phyloP scores from a whole-genome alignment of 2,329 filamentous ascomycete species.

The Chalara sp. region DNA sequence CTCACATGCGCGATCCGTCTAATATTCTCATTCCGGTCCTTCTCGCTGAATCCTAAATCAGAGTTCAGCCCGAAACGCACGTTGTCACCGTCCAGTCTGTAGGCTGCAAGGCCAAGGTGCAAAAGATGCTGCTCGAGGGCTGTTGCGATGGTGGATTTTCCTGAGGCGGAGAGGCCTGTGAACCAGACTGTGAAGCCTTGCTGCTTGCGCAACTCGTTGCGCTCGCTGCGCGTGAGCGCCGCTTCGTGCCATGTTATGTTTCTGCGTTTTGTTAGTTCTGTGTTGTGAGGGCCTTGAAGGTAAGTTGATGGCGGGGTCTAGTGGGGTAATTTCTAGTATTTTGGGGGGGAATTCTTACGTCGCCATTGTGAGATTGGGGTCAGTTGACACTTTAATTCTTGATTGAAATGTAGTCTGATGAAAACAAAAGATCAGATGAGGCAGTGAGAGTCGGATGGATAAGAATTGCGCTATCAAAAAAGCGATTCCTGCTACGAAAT shows the following conservation, averaged over 20 bases:
- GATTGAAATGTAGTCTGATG: no score
- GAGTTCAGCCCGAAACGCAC: constrained; percentile 97
- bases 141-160: constrained; percentile 94
- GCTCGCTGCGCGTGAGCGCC: constrained; percentile 68
- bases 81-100: constrained; percentile 97
- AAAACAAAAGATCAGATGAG: no score
- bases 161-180: constrained; percentile 90
- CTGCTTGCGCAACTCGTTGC: constrained; percentile 70
- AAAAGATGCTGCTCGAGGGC: constrained; percentile 96
- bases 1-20: constrained; percentile 73
- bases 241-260: constrained; percentile 87
- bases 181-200: constrained; percentile 95
- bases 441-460: no score
- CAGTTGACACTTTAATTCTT: no score
- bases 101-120: constrained; percentile 74
- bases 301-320: not conserved
- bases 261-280: constrained; percentile 35
- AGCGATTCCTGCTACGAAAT: no score
- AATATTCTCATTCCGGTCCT: constrained; percentile 96
- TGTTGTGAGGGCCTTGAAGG: not conserved
- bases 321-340: constrained; percentile 12
- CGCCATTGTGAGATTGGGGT: constrained; percentile 14
- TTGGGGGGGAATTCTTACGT: constrained; percentile 22
- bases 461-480: no score
- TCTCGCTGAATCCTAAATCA: constrained; percentile 89